Base-by-base conservation (phyloP, 2,329 filamentous ascomycete genomes). In the Neofusicoccum cordaticola region DNA sequence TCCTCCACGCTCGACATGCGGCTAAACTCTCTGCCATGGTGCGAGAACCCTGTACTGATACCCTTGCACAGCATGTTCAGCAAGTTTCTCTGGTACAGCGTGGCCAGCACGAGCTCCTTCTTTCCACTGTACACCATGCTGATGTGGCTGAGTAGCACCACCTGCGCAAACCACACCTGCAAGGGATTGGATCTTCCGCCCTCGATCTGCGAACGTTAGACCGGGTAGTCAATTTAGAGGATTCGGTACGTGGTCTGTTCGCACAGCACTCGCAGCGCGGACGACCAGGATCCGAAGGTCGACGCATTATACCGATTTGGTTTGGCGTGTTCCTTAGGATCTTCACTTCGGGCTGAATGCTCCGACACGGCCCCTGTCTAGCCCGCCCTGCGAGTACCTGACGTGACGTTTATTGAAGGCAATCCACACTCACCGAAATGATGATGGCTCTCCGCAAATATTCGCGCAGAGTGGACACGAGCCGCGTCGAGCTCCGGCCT, bases 121-220 rank as follows among this genome's bases (percentile, higher is more conserved):
- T 34, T 44, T 2, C 53, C 53, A 22, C 39, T 45, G 15, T 45
- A 58, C 13, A 15, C n/a, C 53, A 58, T 58, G 53, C 15, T 45
- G 22, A 47, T 12, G 7, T 58, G 53, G 37, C 53, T 47, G 6
- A 58, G 53, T 13, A 58, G 22, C 13, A 58, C 39, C 9, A 45
- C 53, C 31, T 45, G 53, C 27, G 53, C 53, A 34, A 58, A 47
- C 53, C 53, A 45, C 12, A 58, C 19, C 39, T 58, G 53, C 53
- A 58, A 19, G 5, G 19, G 41, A 22, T 45, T 42, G 15, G 39
- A 42, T 22, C 19, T 34, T 3, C 31, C 22, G 15, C 37, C 22
- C 19, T 58, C 53, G 31, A 58, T 19, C 53, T 58, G 22, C 15
- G 39, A 48, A 27, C 7, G 39, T 58, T 45, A 58, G 53, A 31